Evolutionary conservation across 2,329 filamentous ascomycete species (phyloP).

Genomic region (Ilyonectria destructans): DNA sequence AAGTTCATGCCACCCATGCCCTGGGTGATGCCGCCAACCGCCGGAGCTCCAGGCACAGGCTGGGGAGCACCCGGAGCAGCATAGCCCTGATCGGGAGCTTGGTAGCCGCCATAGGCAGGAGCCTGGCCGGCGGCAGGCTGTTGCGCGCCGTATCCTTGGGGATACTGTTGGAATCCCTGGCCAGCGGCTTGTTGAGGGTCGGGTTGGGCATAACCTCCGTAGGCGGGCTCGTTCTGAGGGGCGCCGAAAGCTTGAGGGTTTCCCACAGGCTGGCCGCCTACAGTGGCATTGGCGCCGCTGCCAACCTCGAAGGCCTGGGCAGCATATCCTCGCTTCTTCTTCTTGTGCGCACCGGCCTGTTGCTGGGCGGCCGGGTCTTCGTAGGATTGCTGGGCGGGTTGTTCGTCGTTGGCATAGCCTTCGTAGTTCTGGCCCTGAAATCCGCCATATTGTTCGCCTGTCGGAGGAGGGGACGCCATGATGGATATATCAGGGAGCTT

Average conservation of each 20-base stretch:
- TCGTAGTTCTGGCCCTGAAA: slow-evolving; percentile 57
- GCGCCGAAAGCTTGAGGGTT: slow-evolving; percentile 63
- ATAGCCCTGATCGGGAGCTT: slow-evolving; percentile 79
- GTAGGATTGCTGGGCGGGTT: slow-evolving; percentile 60
- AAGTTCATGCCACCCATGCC: slow-evolving; percentile 91
- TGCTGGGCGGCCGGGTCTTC: slow-evolving; percentile 52
- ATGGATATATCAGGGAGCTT: slow-evolving; percentile 51
- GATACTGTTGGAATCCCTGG: slow-evolving; percentile 61
- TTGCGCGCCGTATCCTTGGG: slow-evolving; percentile 62
- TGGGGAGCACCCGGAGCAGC: slow-evolving; percentile 63
- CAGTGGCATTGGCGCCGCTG: slow-evolving; percentile 83
- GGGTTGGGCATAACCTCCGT: slow-evolving; percentile 73
- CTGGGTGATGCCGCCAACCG: slow-evolving; percentile 82
- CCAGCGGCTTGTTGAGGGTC: slow-evolving; percentile 59
- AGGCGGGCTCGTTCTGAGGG: slow-evolving; percentile 65
- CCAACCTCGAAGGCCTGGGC: slow-evolving; percentile 96
- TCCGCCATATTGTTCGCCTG: slow-evolving; percentile 64
- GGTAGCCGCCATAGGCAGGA: slow-evolving; percentile 72
- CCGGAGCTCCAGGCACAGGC: slow-evolving; percentile 58
- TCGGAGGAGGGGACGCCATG: slow-evolving; percentile 71
- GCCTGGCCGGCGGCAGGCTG: slow-evolving; percentile 57
- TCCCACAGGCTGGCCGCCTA: slow-evolving; percentile 62
- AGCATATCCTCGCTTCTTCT: slow-evolving; percentile 97
- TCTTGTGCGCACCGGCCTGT: slow-evolving; percentile 67
- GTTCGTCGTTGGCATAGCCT: slow-evolving; percentile 62